A percentile compares a stretch with the other conserved stretches of the same genome.
These are phyloP conservation scores for Ceratocystis lukuohia DNA, from an alignment of 2,329 filamentous ascomycete genomes.

Conservation along the genomic window DNA sequence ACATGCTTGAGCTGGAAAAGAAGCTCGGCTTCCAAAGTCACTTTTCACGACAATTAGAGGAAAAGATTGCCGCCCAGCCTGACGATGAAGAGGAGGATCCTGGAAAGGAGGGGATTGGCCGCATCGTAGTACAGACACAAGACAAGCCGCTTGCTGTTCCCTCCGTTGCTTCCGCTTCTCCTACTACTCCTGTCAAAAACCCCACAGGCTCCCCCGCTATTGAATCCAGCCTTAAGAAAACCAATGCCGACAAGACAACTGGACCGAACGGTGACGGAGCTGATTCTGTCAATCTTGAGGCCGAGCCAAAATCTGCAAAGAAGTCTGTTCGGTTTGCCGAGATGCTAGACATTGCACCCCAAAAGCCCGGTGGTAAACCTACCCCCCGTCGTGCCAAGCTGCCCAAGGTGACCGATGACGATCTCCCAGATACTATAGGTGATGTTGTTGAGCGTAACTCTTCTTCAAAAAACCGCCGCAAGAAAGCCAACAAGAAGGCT, in stretches of 20 bases:
- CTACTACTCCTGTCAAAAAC: neutral
- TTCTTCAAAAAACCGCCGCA: constrained; percentile 20
- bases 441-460: constrained; percentile 39
- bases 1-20: constrained; percentile 77
- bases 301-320: constrained; percentile 25
- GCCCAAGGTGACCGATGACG: constrained; percentile 22
- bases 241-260: constrained; percentile 20
- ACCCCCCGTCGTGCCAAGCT: constrained; percentile 15
- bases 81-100: constrained; percentile 28
- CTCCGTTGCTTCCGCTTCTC: neutral
- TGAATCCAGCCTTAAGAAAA: constrained; percentile 25
- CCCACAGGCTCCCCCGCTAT: neutral
- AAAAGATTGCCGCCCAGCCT: constrained; percentile 34
- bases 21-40: constrained; percentile 50
- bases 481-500: constrained; percentile 25
- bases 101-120: constrained; percentile 42
- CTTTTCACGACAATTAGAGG: constrained; percentile 34
- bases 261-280: constrained; percentile 17
- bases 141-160: constrained; percentile 17
- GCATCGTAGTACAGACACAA: constrained; percentile 35
- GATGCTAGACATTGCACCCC: constrained; percentile 53
- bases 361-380: constrained; percentile 20
- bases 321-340: constrained; percentile 76
- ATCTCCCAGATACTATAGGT: constrained; percentile 26
- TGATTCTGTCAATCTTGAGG: constrained; percentile 14